A percentile compares a stretch with the other conserved stretches of the same genome.
Evolutionary conservation across 2,329 filamentous ascomycete genomes (phyloP).

Genomic region (Lasiodiplodia sp.): DNA sequence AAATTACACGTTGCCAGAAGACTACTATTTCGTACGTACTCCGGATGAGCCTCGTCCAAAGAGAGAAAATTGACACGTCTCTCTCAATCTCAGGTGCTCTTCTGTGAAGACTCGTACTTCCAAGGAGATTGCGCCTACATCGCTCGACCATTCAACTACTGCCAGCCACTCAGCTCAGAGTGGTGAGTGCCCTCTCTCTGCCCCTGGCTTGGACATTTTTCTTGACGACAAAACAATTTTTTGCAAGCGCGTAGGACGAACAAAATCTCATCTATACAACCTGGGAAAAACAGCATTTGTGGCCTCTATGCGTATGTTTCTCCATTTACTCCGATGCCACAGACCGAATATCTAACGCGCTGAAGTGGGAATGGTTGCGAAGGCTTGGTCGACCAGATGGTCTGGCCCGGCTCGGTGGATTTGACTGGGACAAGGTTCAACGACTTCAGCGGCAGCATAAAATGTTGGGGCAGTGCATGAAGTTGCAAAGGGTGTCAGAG

Average conservation of each 20-base stretch:
- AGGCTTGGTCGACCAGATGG: slow-evolving; percentile 18
- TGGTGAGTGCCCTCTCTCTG: background rate
- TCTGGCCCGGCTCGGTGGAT: slow-evolving; percentile 14
- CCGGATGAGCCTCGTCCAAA: too few species aligned
- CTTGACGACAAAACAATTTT: background rate
- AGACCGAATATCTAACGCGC: background rate
- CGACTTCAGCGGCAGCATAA: slow-evolving; percentile 7
- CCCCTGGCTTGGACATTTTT: background rate
- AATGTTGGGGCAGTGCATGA: slow-evolving; percentile 12
- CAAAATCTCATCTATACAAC: slow-evolving; percentile 15
- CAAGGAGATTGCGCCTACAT: slow-evolving; percentile 15
- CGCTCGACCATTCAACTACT: background rate
- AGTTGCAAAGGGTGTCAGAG: background rate
- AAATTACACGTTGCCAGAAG: background rate
- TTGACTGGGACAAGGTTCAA: slow-evolving; percentile 14
- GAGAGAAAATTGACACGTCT: background rate
- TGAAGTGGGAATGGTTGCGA: background rate
- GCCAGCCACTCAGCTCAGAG: background rate
- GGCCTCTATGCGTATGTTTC: slow-evolving; percentile 6
- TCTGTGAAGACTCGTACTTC: slow-evolving; percentile 18
- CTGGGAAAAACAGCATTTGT: background rate
- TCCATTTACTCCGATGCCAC: background rate
- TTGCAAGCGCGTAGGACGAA: background rate
- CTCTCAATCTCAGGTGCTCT: background rate
- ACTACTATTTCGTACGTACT: slow-evolving; percentile 5